Evolutionary conservation across 176 grass and related monocot species (phyloP), one percentile per base, ranked within the genome.

Genomic region (Typha latifolia): DNA sequence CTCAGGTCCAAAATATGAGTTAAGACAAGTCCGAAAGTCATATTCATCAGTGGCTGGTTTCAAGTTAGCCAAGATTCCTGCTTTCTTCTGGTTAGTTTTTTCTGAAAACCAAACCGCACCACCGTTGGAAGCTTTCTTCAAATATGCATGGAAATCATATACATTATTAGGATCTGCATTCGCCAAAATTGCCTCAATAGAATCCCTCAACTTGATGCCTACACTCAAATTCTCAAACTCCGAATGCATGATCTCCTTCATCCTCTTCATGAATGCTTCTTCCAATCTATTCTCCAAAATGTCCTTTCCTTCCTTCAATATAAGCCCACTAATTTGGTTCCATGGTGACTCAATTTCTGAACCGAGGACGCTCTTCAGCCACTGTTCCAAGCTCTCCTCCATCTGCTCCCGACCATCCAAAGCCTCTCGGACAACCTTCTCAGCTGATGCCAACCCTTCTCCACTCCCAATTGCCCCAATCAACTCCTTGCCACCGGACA

Each of bases 271-370:
- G 73, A 99, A 89, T 77, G 89, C 84, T 32, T 81, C 81, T 74
- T 99, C 95, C 83, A 99, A 80, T 73, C 76, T 78, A 67, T 85
- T 76, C 70, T 99, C 95, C 55, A 99, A 93, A 78, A 99, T 77
- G 67, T 94, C 89, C 62, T 94, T 99, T 37, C 50, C 78, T 47
- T 90, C 81, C 78, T 94, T 99, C 81, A 99, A 73, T 63, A 94
- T 87, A 32, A 90, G 68, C 2, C 86, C 86, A 32, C 89, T 72
- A 66, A 99, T 93, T 78, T 93, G 89, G 74, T 93, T 77, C 95
- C 95, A 99, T 32, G 95, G 86, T 12, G 95, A 93, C 77, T 99
- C 86, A 76, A 82, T 87, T 53, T 99, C 95, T 0, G 86, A 87
- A 43, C 95, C 95, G 76, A 97, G 90, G 27, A 90, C 89, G 29